Conservation (phyloP, 2,329 filamentous ascomycete species). For the Didymella glomerata region DNA sequence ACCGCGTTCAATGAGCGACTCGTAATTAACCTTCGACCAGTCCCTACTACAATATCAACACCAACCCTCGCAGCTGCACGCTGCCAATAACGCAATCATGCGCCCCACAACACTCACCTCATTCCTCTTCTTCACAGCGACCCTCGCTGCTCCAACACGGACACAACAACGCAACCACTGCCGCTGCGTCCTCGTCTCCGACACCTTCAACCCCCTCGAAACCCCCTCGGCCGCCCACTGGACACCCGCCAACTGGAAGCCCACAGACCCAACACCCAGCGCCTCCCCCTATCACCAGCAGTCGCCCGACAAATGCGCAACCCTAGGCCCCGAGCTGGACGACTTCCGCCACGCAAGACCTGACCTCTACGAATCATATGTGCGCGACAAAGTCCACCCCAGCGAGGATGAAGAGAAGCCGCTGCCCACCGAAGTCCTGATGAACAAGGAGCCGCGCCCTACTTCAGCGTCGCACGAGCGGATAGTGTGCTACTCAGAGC, state of each 20-base stretch:
- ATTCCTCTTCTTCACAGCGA: constrained; percentile 22
- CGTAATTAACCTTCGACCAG: constrained; percentile 4
- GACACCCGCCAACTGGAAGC: constrained; percentile 23
- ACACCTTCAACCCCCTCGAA: constrained; percentile 25
- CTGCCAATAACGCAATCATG: constrained; percentile 10
- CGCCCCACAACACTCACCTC: constrained; percentile 27
- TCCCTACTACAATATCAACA: background rate
- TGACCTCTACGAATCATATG: constrained; percentile 39
- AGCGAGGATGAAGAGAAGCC: constrained; percentile 23
- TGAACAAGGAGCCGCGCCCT: constrained; percentile 23
- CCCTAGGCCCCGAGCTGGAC: constrained; percentile 40
- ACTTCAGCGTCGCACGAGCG: constrained; percentile 20
- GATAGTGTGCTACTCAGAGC: constrained; percentile 37
- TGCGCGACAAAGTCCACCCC: constrained; percentile 20
- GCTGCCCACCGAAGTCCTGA: constrained; percentile 33
- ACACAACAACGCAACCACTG: constrained; percentile 42
- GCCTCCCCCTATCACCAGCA: constrained; percentile 16
- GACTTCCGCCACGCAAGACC: constrained; percentile 35
- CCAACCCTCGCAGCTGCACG: background rate
- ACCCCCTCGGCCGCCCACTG: constrained; percentile 35
- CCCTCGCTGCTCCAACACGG: constrained; percentile 25
- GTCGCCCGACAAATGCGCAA: constrained; percentile 30
- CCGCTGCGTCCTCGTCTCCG: constrained; percentile 39
- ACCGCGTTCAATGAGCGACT: background rate
- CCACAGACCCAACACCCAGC: constrained; percentile 26